phyloP scores from a whole-genome alignment of 768 basidiomycete genomes.

The Tremella mesenterica region DNA sequence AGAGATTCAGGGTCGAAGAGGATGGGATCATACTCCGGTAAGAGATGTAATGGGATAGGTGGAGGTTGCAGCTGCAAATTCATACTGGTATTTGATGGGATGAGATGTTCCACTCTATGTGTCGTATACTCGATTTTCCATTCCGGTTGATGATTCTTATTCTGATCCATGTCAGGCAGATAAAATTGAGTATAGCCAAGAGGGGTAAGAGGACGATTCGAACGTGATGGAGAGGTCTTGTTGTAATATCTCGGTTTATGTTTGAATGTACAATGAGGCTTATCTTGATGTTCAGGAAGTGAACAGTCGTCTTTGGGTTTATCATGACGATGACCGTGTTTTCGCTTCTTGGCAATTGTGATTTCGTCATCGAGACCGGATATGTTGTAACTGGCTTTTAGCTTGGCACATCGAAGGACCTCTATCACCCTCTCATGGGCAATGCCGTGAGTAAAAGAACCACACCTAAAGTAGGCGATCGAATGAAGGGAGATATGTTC shows the following conservation, averaged over 20 bases:
- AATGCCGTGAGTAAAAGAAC: too few relatives aligned
- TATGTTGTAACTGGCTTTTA: constrained; percentile 53
- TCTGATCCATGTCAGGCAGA: constrained; percentile 53
- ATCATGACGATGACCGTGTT: constrained; percentile 55
- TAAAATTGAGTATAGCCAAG: constrained; percentile 77
- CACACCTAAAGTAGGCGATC: not conserved
- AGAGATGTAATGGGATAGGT: constrained; percentile 28
- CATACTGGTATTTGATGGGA: constrained; percentile 32
- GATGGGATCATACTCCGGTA: constrained; percentile 31
- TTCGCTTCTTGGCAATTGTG: constrained; percentile 49
- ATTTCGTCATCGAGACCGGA: constrained; percentile 46
- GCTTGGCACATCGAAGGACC: too few relatives aligned
- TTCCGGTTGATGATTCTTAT: constrained; percentile 52
- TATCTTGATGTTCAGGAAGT: constrained; percentile 39
- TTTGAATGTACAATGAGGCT: constrained; percentile 42
- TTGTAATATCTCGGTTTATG: constrained; percentile 51
- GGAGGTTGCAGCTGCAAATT: constrained; percentile 8
- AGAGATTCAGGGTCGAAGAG: constrained; percentile 42
- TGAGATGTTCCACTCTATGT: constrained; percentile 48
- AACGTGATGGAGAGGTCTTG: constrained; percentile 59
- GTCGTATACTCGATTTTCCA: constrained; percentile 76
- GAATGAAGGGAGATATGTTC: too few relatives aligned
- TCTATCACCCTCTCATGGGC: not conserved
- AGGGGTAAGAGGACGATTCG: constrained; percentile 61
- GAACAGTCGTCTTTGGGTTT: constrained; percentile 47